These are phyloP conservation scores for Pseudogymnoascus sp. DNA, from an alignment of 2,329 filamentous ascomycete genomes.

Conservation along the genomic window DNA sequence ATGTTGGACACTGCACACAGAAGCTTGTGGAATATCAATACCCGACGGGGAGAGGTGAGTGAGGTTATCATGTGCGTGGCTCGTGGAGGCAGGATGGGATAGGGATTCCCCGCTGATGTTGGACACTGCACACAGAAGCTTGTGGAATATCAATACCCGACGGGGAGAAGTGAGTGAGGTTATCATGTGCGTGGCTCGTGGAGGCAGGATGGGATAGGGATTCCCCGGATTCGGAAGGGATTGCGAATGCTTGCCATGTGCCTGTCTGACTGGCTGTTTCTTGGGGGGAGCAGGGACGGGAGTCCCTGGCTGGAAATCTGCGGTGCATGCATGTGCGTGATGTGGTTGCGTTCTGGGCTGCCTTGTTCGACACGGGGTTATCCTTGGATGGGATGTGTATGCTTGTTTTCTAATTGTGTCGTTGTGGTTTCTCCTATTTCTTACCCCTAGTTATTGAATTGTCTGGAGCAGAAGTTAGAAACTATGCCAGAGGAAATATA, in stretches of 20 bases:
- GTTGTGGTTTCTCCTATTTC: neutral
- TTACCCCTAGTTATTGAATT: neutral
- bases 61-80: neutral
- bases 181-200: neutral
- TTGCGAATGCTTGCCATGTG: neutral
- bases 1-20: neutral
- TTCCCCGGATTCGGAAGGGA: neutral
- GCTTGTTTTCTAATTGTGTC: neutral
- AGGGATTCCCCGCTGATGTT: too few species aligned
- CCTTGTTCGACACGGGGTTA: neutral
- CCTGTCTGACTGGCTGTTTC: neutral
- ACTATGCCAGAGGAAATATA: neutral
- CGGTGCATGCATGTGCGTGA: neutral
- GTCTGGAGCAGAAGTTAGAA: neutral
- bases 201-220: neutral
- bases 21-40: neutral
- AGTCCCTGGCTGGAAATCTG: neutral
- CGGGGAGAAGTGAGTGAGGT: neutral
- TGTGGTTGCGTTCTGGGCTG: neutral
- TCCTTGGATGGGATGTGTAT: neutral
- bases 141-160: neutral
- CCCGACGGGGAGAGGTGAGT: neutral
- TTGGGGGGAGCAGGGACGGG: neutral
- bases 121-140: neutral
- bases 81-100: neutral